Evolutionary conservation across 257 asterid genomes (phyloP).

Genomic region (Coffea canephora): DNA sequence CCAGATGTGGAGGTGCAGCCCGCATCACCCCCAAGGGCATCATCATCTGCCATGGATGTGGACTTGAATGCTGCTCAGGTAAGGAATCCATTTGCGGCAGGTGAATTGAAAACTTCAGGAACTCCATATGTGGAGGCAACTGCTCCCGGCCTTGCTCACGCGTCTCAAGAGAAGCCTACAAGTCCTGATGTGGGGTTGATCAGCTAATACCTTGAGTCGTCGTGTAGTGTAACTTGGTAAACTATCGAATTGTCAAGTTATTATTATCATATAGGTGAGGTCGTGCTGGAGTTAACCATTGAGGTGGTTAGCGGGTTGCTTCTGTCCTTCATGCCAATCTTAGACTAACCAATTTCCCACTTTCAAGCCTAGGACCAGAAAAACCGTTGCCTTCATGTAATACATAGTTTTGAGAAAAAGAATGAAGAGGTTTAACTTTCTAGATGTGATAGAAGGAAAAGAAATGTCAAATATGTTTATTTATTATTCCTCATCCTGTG

Average conservation of each 20-base stretch:
- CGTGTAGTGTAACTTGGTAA: not conserved
- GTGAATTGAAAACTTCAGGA: slow-evolving; percentile 35
- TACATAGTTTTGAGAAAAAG: not conserved
- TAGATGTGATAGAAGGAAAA: no score
- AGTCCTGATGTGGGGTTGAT: slow-evolving; percentile 42
- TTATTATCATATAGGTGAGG: not conserved
- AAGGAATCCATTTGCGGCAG: slow-evolving; percentile 37
- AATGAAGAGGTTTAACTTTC: no score
- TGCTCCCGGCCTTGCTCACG: slow-evolving; percentile 21
- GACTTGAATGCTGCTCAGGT: slow-evolving; percentile 46
- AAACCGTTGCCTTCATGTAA: not conserved
- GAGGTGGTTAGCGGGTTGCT: not conserved
- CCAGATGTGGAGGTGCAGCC: slow-evolving; percentile 98
- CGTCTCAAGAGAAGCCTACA: slow-evolving; percentile 37
- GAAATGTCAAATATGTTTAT: no score
- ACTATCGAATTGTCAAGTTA: not conserved
- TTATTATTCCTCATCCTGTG: no score
- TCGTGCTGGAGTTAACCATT: not conserved
- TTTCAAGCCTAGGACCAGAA: not conserved
- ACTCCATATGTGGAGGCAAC: slow-evolving; percentile 32
- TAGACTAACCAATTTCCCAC: not conserved
- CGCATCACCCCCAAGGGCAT: slow-evolving; percentile 76
- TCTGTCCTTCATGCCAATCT: not conserved
- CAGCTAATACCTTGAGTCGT: slow-evolving; percentile 14
- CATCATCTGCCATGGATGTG: slow-evolving; percentile 68